Evolutionary conservation across 306 rosid genomes (phyloP).

Genomic region (Vachellia pachyceras): DNA sequence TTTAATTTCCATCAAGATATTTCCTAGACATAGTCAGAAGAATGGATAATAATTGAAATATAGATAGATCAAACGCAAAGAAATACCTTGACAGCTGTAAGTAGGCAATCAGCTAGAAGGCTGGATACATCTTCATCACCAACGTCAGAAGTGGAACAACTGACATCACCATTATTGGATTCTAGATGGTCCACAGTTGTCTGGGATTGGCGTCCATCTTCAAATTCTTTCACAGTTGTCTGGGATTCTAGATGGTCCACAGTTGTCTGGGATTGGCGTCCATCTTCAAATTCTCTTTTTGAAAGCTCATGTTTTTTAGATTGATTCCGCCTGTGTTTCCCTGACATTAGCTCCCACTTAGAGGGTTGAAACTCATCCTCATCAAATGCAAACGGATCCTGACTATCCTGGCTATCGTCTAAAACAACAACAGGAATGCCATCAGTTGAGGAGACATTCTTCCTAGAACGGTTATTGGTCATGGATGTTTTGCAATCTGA

Average conservation of each 20-base stretch:
- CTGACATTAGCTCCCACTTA: slow-evolving; percentile 87
- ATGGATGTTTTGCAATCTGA: slow-evolving; percentile 43
- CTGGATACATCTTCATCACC: slow-evolving; percentile 55
- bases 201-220: slow-evolving; percentile 63
- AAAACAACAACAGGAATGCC: slow-evolving; percentile 45
- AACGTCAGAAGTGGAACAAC: slow-evolving; percentile 51
- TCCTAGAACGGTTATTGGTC: slow-evolving; percentile 51
- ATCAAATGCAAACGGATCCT: slow-evolving; percentile 97
- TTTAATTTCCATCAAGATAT: background rate
- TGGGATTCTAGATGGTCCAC: slow-evolving; percentile 59
- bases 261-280: slow-evolving; percentile 56
- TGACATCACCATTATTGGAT: slow-evolving; percentile 55
- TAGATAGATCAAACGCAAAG: slow-evolving; percentile 22
- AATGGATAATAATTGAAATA: slow-evolving; percentile 19
- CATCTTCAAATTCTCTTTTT: slow-evolving; percentile 58
- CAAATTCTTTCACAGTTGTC: slow-evolving; percentile 49
- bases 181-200: slow-evolving; percentile 52
- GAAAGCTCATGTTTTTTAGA: slow-evolving; percentile 43
- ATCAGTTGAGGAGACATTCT: slow-evolving; percentile 49
- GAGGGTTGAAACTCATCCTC: slow-evolving; percentile 84
- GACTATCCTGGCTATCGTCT: slow-evolving; percentile 65
- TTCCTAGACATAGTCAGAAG: slow-evolving; percentile 16
- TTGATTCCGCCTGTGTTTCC: slow-evolving; percentile 57
- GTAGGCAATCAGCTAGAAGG: slow-evolving; percentile 61
- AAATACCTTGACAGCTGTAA: slow-evolving; percentile 41